Evolutionary conservation across 2,329 filamentous ascomycete species (phyloP), one percentile per base, ranked within the genome.

Genomic region (Ascochyta rabiei): DNA sequence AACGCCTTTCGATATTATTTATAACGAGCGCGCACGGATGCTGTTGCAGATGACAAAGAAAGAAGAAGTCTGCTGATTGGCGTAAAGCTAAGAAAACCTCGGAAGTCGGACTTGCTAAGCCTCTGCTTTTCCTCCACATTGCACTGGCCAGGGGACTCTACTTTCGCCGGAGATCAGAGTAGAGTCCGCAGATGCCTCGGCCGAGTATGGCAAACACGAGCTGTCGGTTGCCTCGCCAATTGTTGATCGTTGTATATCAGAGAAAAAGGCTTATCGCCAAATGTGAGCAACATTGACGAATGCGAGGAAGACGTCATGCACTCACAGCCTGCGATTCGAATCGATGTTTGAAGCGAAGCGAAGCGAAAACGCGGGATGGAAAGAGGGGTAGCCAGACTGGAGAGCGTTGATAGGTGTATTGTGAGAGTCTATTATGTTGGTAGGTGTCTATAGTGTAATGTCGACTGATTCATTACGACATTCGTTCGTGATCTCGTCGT

Each of bases 381-480:
- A 38, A 37, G 35, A 34, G 40, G 45, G 35, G 23, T 30, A 26
- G 21, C 9, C 26, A 31, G 21, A 16, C 9, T 3, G 18, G 8
- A 31, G 23, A 15, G 9, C n/a, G 7, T n/a, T 18, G 18, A 30
- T 5, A 16, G 16, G 4, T 38, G 6, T 13, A 2, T 50, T 24
- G 19, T 55, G 24, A 37, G 26, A 35, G n/a, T 55, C 30, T 55
- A 55, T 46, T 55, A 46, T 47, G 21, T 33, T 31, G 39, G 45
- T 41, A 46, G 19, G 23, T 55, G 12, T 49, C 30, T 50, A 50
- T 13, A 23, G 34, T 54, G 7, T 44, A 41, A 8, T 45, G 35
- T 23, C 30, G n/a, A 18, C 16, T 42, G 30, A 16, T 13, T 37
- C 18, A 15, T 4, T 42, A 38, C 19, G 18, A 43, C 35, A 21